Evolutionary conservation across 805 yeast genomes (phyloP).

Genomic region (Teunomyces barrocoloradensis): DNA sequence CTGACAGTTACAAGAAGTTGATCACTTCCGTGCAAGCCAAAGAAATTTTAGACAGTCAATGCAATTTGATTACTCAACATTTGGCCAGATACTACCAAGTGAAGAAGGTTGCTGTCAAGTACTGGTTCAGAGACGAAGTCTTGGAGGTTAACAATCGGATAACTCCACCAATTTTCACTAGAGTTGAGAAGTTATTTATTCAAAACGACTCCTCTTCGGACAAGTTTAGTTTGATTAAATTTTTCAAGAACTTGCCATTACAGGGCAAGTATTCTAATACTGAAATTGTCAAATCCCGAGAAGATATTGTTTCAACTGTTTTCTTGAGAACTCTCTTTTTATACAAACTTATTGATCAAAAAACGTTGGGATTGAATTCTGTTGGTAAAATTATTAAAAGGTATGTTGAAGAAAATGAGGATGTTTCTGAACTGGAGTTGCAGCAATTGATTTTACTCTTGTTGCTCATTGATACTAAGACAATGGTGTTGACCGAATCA

Average conservation of each 20-base stretch:
- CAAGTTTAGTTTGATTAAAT: conserved; percentile 23
- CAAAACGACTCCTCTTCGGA: conserved; percentile 12
- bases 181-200: conserved; percentile 23
- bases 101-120: conserved; percentile 54
- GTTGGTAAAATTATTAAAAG: conserved; percentile 52
- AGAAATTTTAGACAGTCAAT: conserved; percentile 56
- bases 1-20: conserved; percentile 57
- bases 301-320: conserved; percentile 58
- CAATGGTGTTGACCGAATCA: conserved; percentile 39
- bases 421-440: conserved; percentile 16
- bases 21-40: conserved; percentile 44
- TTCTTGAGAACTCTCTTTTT: conserved; percentile 52
- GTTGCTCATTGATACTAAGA: conserved; percentile 37
- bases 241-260: conserved; percentile 22
- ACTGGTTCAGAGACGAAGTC: conserved; percentile 51
- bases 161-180: conserved; percentile 50
- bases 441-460: conserved; percentile 49
- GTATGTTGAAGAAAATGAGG: conserved; percentile 19
- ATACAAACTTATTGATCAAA: conserved; percentile 46
- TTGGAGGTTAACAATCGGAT: conserved; percentile 50
- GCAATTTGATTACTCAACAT: conserved; percentile 66
- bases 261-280: conserved; percentile 20
- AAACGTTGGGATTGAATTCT: conserved; percentile 42
- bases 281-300: conserved; percentile 37
- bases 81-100: conserved; percentile 84